phyloP scores from a whole-genome alignment of 306 rosid genomes.

The Senna siamea region DNA sequence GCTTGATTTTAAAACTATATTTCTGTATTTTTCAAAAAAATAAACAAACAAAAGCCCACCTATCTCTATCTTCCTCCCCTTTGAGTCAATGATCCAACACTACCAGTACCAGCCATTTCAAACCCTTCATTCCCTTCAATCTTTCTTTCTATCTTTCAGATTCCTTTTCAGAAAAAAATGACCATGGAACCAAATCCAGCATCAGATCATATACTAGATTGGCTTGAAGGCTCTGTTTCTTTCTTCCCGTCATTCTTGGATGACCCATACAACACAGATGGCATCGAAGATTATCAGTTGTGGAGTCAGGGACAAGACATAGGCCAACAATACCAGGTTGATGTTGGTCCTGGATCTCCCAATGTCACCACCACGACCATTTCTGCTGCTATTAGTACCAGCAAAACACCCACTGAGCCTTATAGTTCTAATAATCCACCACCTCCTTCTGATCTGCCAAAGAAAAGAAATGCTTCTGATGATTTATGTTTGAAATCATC shows the following conservation, averaged over 20 bases:
- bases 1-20: slow-evolving; percentile 36
- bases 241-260: slow-evolving; percentile 76
- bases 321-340: slow-evolving; percentile 45
- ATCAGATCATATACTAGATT: slow-evolving; percentile 75
- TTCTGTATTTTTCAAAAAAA: background rate
- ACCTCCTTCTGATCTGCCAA: slow-evolving; percentile 50
- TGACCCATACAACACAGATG: slow-evolving; percentile 55
- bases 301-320: slow-evolving; percentile 68
- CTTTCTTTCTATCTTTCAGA: slow-evolving; percentile 24
- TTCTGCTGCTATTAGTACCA: slow-evolving; percentile 26
- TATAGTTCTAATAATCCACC: slow-evolving; percentile 37
- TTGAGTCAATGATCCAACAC: slow-evolving; percentile 71
- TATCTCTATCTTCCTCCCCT: slow-evolving; percentile 34
- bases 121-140: too few relatives aligned
- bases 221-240: slow-evolving; percentile 78
- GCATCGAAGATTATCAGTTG: slow-evolving; percentile 56
- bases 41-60: slow-evolving; percentile 21
- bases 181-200: slow-evolving; percentile 61
- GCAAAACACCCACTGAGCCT: slow-evolving; percentile 45
- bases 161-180: slow-evolving; percentile 46
- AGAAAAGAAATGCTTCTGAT: slow-evolving; percentile 61
- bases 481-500: slow-evolving; percentile 43
- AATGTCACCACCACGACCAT: slow-evolving; percentile 39
- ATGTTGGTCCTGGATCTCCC: slow-evolving; percentile 38
- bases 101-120: too few relatives aligned